Evolutionary conservation across 805 yeast species (phyloP).

Genomic region (Starmerella apis): DNA sequence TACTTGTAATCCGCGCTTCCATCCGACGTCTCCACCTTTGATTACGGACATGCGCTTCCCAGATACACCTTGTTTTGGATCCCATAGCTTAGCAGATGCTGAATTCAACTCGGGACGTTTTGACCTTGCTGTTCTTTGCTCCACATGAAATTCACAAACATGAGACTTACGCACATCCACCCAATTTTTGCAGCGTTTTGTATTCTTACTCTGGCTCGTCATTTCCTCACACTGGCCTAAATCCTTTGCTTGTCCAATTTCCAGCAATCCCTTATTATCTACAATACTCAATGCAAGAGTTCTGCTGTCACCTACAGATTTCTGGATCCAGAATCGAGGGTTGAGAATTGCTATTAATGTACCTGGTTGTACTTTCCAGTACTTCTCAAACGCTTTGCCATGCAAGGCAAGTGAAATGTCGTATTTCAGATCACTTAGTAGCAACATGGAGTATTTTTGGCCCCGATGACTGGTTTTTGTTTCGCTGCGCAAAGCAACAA

Average conservation of each 20-base stretch:
- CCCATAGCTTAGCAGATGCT: constrained; percentile 48
- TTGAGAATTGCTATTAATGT: constrained; percentile 65
- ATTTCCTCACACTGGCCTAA: constrained; percentile 51
- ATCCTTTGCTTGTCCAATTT: constrained; percentile 60
- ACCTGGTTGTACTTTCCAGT: constrained; percentile 66
- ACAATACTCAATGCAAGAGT: constrained; percentile 45
- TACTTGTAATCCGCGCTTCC: constrained; percentile 27
- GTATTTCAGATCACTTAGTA: constrained; percentile 57
- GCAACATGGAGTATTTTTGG: constrained; percentile 50
- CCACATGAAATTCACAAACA: constrained; percentile 65
- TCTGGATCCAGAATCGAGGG: constrained; percentile 44
- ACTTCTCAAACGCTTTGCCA: constrained; percentile 55
- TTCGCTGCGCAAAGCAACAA: constrained; percentile 48
- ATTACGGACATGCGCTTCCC: constrained; percentile 35
- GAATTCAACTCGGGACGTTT: constrained; percentile 64
- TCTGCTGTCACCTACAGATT: constrained; percentile 18
- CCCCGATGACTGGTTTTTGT: constrained; percentile 35
- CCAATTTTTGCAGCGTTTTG: constrained; percentile 44
- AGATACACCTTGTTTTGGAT: constrained; percentile 33
- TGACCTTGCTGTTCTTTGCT: constrained; percentile 42
- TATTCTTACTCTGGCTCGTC: constrained; percentile 37
- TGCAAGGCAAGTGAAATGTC: constrained; percentile 53
- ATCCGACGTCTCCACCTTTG: constrained; percentile 31
- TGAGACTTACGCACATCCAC: constrained; percentile 45
- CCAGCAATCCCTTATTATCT: constrained; percentile 46